phyloP scores from a whole-genome alignment of 306 rosid genomes.

The Aeschynomene evenia region DNA sequence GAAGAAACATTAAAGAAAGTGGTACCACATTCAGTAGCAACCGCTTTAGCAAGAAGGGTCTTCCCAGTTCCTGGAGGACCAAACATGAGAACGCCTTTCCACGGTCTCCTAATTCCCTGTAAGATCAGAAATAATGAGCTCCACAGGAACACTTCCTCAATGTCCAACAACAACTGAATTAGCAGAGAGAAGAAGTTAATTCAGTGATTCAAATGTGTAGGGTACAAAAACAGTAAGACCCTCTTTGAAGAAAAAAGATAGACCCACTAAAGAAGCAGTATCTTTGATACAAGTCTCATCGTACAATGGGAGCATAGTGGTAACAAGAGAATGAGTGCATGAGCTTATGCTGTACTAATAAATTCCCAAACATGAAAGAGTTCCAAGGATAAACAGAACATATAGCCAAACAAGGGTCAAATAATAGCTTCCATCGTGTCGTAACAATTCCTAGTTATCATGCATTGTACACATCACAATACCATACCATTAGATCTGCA shows the following conservation, averaged over 20 bases:
- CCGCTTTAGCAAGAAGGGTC: conserved; percentile 98
- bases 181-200: background rate
- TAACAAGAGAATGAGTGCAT: conserved; percentile 14
- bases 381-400: background rate
- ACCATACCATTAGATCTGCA: background rate
- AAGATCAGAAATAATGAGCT: conserved; percentile 36
- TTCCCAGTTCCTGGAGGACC: conserved; percentile 99
- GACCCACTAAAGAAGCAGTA: background rate
- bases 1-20: conserved; percentile 98
- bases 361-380: background rate
- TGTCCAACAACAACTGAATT: background rate
- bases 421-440: background rate
- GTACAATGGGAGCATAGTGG: background rate
- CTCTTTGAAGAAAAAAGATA: background rate
- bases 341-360: background rate
- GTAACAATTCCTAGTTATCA: background rate
- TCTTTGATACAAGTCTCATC: background rate
- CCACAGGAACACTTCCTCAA: conserved; percentile 14
- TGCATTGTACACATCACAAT: background rate
- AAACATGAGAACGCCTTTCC: conserved; percentile 99
- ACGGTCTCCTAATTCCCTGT: conserved; percentile 98
- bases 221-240: background rate
- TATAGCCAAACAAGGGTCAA: conserved; percentile 8
- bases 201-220: conserved; percentile 10
- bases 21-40: conserved; percentile 98